Evolutionary conservation across 441 rosid genomes (phyloP).

Genomic region (Pelargonium fulgidum): DNA sequence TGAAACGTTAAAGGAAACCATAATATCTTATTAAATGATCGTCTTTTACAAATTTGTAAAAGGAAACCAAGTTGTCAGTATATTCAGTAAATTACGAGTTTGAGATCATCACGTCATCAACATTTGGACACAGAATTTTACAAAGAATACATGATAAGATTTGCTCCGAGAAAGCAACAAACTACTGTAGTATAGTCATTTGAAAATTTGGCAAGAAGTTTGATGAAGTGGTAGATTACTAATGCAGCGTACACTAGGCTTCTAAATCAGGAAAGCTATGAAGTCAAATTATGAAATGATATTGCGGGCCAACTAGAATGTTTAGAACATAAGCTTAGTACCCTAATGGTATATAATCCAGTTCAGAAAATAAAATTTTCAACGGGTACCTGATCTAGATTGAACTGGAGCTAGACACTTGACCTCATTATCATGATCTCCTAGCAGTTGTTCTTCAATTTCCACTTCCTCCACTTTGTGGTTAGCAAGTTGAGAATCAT

Average conservation of each 20-base stretch:
- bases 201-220: background rate
- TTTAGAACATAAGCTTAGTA: background rate
- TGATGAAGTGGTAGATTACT: background rate
- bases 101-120: no score
- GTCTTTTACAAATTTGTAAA: no score
- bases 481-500: conserved; percentile 23
- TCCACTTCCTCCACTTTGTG: conserved; percentile 29
- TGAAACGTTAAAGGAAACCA: background rate
- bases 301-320: background rate
- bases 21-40: background rate
- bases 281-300: background rate
- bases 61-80: no score
- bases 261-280: background rate
- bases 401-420: conserved; percentile 20
- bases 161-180: no score
- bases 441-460: conserved; percentile 32
- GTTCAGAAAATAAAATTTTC: background rate
- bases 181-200: background rate
- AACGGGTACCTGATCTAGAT: conserved; percentile 38
- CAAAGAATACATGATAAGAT: no score
- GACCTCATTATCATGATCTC: conserved; percentile 32
- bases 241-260: background rate
- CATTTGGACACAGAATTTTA: no score
- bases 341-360: background rate
- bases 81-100: no score